These are phyloP conservation scores for Sugiyamaella boreocaroliniensis DNA, from an alignment of 805 yeast genomes.

Conservation along the genomic window DNA sequence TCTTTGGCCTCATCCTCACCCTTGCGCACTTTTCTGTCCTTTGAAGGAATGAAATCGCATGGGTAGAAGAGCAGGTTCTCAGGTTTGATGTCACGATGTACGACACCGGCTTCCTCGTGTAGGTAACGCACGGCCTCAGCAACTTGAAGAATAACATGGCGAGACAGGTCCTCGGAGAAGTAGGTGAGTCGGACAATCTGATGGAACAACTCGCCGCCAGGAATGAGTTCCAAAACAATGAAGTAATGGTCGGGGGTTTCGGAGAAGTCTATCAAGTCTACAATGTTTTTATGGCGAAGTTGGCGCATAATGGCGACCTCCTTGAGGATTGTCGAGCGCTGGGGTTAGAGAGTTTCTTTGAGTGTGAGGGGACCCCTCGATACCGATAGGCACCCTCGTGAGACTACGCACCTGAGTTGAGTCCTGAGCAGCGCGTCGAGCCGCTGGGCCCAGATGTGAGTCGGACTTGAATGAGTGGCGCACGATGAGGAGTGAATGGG, in stretches of 20 bases:
- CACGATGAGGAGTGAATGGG: background rate
- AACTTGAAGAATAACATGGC: constrained; percentile 68
- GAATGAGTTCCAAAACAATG: constrained; percentile 57
- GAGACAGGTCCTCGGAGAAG: constrained; percentile 62
- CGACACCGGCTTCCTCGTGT: constrained; percentile 64
- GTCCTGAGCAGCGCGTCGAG: constrained; percentile 3
- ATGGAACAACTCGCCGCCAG: constrained; percentile 77
- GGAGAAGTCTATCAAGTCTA: constrained; percentile 46
- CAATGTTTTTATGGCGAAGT: constrained; percentile 54
- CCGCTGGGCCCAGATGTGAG: constrained; percentile 1
- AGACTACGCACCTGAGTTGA: constrained; percentile 6
- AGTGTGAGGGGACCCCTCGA: background rate
- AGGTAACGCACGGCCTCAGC: constrained; percentile 63
- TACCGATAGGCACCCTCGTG: background rate
- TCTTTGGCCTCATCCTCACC: constrained; percentile 44
- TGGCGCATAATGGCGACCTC: constrained; percentile 71
- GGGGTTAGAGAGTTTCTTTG: background rate
- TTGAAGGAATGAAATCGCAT: constrained; percentile 38
- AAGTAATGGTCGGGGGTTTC: constrained; percentile 51
- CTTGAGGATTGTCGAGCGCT: constrained; percentile 50
- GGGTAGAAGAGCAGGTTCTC: constrained; percentile 66
- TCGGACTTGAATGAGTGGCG: constrained; percentile 2
- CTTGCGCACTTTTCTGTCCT: constrained; percentile 28
- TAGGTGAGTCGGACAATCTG: constrained; percentile 73
- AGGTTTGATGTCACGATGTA: constrained; percentile 78